phyloP scores from a whole-genome alignment of 2,329 filamentous ascomycete genomes.

The Trichoderma sp. region DNA sequence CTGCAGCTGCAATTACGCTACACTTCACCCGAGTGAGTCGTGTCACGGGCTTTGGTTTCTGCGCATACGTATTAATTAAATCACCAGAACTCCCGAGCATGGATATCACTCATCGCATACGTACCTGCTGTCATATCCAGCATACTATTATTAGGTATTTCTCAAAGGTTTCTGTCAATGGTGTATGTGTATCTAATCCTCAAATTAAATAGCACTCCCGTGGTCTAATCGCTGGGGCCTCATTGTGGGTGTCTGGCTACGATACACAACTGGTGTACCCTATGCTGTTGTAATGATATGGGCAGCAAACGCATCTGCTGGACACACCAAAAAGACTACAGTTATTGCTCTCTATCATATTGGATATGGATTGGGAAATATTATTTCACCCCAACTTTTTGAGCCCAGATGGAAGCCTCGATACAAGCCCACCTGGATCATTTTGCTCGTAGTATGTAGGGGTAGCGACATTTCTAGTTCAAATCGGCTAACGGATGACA shows the following conservation, averaged over 20 bases:
- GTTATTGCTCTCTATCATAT: constrained; percentile 40
- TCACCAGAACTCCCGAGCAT: constrained; percentile 15
- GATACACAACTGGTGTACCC: constrained; percentile 21
- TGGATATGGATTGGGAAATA: constrained; percentile 36
- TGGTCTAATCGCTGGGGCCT: constrained; percentile 24
- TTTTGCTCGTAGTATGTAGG: constrained; percentile 19
- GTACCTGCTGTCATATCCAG: constrained; percentile 21
- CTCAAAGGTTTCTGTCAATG: not conserved
- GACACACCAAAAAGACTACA: constrained; percentile 44
- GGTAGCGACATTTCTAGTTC: rapidly evolving
- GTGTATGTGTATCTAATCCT: not conserved
- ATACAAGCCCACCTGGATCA: constrained; percentile 27
- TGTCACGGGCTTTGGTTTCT: not conserved
- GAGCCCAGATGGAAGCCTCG: constrained; percentile 21
- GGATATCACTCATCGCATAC: constrained; percentile 22
- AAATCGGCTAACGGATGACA: not conserved
- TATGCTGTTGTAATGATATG: constrained; percentile 25
- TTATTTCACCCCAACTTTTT: constrained; percentile 38
- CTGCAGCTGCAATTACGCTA: constrained; percentile 9
- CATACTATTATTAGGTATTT: constrained; percentile 14
- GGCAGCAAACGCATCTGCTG: constrained; percentile 28
- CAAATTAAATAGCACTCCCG: constrained; percentile 1
- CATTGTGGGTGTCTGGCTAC: constrained; percentile 23
- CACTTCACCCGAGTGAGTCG: constrained; percentile 4
- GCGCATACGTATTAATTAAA: not conserved